phyloP scores from a whole-genome alignment of 2,329 filamentous ascomycete genomes.

The Phialophora verrucosa region DNA sequence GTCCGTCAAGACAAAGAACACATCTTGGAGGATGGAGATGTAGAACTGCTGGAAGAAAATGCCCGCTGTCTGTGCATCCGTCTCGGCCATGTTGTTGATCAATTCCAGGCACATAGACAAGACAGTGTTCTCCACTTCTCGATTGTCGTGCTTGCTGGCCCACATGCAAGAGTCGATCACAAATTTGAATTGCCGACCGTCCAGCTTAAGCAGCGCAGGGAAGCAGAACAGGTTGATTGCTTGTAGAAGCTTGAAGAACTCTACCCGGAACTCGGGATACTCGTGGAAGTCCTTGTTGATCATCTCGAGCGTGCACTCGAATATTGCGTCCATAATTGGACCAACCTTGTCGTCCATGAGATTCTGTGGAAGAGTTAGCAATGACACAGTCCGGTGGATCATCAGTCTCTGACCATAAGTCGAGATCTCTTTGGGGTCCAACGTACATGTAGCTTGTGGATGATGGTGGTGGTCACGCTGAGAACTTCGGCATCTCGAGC shows the following conservation, averaged over 20 bases:
- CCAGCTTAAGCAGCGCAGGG: constrained; percentile 88
- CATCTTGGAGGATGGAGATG: constrained; percentile 91
- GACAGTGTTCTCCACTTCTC: constrained; percentile 93
- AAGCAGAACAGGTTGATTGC: constrained; percentile 98
- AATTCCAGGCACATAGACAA: constrained; percentile 98
- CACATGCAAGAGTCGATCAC: constrained; percentile 99
- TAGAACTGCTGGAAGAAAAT: constrained; percentile 99
- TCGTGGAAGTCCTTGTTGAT: constrained; percentile 99
- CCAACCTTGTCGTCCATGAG: constrained; percentile 99
- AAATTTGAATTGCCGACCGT: constrained; percentile 97
- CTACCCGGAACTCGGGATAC: constrained; percentile 97
- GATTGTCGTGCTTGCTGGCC: constrained; percentile 99
- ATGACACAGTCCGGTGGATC: constrained; percentile 28
- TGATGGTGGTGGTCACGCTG: constrained; percentile 96
- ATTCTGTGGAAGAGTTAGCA: constrained; percentile 60
- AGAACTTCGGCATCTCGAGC: constrained; percentile 95
- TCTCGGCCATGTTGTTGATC: constrained; percentile 95
- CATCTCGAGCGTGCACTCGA: constrained; percentile 98
- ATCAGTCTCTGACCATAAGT: constrained; percentile 54
- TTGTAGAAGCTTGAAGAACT: constrained; percentile 96
- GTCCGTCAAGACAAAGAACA: constrained; percentile 97
- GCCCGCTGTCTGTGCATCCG: constrained; percentile 82
- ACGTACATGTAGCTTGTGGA: constrained; percentile 93
- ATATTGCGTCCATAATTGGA: constrained; percentile 96
- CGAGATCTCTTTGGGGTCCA: constrained; percentile 59